Conservation (phyloP, 2,329 filamentous ascomycete species). For the Kalaharituber pfeilii region DNA sequence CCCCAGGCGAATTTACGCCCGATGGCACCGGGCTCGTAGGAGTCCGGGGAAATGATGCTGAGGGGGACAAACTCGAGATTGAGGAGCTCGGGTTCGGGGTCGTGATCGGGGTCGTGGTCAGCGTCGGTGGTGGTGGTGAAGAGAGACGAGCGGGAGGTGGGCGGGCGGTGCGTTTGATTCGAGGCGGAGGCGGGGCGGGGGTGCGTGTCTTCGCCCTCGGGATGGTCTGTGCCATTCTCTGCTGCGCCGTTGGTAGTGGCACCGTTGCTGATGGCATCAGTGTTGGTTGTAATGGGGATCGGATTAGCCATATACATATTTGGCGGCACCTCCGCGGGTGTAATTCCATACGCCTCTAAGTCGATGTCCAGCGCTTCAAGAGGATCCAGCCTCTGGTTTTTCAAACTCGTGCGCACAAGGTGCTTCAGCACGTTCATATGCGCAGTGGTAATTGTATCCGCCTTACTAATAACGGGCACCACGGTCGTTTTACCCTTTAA, state of each 20-base stretch:
- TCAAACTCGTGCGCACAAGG: conserved; percentile 74
- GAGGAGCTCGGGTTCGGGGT: conserved; percentile 35
- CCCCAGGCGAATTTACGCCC: conserved; percentile 93
- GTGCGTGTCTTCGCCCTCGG: conserved; percentile 14
- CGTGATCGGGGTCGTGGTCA: conserved; percentile 28
- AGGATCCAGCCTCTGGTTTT: conserved; percentile 71
- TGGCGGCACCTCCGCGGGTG: conserved; percentile 25
- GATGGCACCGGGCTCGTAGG: conserved; percentile 57
- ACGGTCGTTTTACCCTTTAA: conserved; percentile 89
- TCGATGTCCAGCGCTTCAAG: conserved; percentile 72
- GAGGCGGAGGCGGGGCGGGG: conserved; percentile 15
- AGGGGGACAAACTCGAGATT: conserved; percentile 59
- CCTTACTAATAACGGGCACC: conserved; percentile 88
- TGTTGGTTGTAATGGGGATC: conserved; percentile 23
- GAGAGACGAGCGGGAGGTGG: conserved; percentile 23
- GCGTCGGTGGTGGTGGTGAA: conserved; percentile 25
- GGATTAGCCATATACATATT: conserved; percentile 23
- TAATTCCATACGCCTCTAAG: conserved; percentile 38
- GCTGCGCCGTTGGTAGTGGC: conserved; percentile 24
- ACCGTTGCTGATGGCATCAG: conserved; percentile 30
- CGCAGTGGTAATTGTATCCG: conserved; percentile 84
- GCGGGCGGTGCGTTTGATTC: conserved; percentile 23
- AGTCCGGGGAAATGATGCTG: conserved; percentile 84
- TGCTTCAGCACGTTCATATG: conserved; percentile 90
- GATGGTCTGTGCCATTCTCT: conserved; percentile 24